These are phyloP conservation scores for Curvularia verruculosa DNA, from an alignment of 2,329 filamentous ascomycete genomes.

Conservation along the genomic window DNA sequence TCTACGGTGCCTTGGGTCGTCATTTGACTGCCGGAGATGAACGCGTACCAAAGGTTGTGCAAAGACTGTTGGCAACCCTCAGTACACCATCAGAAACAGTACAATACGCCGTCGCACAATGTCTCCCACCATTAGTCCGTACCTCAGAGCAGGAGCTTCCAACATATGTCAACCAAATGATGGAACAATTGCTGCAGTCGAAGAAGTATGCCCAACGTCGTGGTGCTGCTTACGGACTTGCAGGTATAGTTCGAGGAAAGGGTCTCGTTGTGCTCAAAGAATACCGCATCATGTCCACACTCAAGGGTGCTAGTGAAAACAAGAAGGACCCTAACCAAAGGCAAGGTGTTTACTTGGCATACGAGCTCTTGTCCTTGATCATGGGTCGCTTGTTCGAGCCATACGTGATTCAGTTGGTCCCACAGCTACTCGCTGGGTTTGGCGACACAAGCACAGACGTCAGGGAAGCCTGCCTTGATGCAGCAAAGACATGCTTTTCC, in stretches of 20 bases:
- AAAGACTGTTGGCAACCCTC: constrained; percentile 82
- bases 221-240: constrained; percentile 92
- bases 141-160: constrained; percentile 78
- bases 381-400: constrained; percentile 92
- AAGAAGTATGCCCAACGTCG: constrained; percentile 93
- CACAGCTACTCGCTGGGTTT: constrained; percentile 86
- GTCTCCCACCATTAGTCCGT: constrained; percentile 86
- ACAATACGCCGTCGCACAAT: constrained; percentile 94
- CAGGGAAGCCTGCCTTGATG: constrained; percentile 88
- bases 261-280: constrained; percentile 83
- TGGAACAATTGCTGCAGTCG: constrained; percentile 80
- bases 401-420: constrained; percentile 94
- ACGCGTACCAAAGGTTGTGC: constrained; percentile 86
- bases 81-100: constrained; percentile 96
- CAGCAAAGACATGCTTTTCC: constrained; percentile 92
- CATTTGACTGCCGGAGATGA: constrained; percentile 85
- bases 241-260: constrained; percentile 86
- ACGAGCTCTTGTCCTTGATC: constrained; percentile 85
- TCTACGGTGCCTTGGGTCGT: constrained; percentile 91
- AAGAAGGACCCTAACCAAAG: constrained; percentile 91
- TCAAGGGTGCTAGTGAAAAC: constrained; percentile 86
- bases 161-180: constrained; percentile 79
- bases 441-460: constrained; percentile 89
- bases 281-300: constrained; percentile 80
- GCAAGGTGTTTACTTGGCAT: constrained; percentile 86